A percentile compares a stretch with the other conserved stretches of the same genome.
phyloP scores from a whole-genome alignment of 2,329 filamentous ascomycete species.

The Rhinocladiella mackenziei region DNA sequence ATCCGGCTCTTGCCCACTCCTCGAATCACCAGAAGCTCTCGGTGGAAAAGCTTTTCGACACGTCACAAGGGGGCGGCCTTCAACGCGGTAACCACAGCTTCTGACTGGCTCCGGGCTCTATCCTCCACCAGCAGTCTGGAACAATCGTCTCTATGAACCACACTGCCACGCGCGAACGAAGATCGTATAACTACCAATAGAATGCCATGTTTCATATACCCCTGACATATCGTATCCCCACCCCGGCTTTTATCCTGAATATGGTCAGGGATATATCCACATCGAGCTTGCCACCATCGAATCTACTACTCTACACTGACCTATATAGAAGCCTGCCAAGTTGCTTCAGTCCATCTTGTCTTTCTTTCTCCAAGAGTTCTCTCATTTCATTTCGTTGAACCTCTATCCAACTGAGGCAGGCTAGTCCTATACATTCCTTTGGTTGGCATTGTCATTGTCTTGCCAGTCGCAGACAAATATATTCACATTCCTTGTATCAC shows the following conservation, averaged over 20 bases:
- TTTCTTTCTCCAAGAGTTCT: slow-evolving; percentile 3
- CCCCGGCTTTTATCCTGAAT: slow-evolving; percentile 3
- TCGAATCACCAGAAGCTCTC: slow-evolving; percentile 3
- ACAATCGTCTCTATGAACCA: slow-evolving; percentile 6
- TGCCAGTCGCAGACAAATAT: slow-evolving; percentile 28
- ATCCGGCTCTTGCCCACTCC: not conserved
- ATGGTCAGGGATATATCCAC: not conserved
- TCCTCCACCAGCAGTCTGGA: slow-evolving; percentile 6
- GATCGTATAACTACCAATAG: slow-evolving; percentile 14
- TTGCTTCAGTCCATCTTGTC: slow-evolving; percentile 4
- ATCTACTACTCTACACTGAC: not conserved
- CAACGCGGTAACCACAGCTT: slow-evolving; percentile 12
- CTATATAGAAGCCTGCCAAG: slow-evolving; percentile 18
- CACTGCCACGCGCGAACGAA: slow-evolving; percentile 7
- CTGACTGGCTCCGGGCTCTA: not conserved
- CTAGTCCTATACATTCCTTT: slow-evolving; percentile 24
- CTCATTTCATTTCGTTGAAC: slow-evolving; percentile 11
- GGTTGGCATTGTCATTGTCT: slow-evolving; percentile 21
- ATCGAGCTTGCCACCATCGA: not conserved
- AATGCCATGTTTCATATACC: slow-evolving; percentile 22
- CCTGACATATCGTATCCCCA: slow-evolving; percentile 17
- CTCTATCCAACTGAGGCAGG: slow-evolving; percentile 15
- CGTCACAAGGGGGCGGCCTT: not conserved
- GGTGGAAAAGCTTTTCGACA: slow-evolving; percentile 3
- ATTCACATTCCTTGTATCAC: slow-evolving; percentile 14